Base-by-base conservation (phyloP, 2,329 filamentous ascomycete species). In the Paramyrothecium roridum region DNA sequence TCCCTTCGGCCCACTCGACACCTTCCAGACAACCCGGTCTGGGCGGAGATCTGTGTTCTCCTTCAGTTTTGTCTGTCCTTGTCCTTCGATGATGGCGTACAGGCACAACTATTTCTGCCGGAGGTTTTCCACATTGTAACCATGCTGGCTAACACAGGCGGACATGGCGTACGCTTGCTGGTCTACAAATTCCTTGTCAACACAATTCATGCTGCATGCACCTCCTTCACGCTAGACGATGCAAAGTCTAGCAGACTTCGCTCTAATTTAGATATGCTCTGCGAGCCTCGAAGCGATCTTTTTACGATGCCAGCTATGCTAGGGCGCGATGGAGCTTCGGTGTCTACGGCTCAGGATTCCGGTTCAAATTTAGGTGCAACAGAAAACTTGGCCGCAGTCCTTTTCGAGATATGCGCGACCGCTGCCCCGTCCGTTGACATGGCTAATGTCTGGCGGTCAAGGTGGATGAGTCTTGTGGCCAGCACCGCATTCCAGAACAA, bases 401-500 rank as follows among this genome's bases (percentile, higher is more conserved):
- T 89, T 19, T 85, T 87, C 52, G 86, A 89, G 56, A 78, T 87
- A 16, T 88, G 83, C 58, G 76, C 79, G 2, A 74, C 86, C 17
- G 85, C 86, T 3, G 86, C 86, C 13, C 83, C 85, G 12, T 85
- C 85, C 1, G 72, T 84, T 10, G 85, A 89, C 61, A 76, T 86
- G 63, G 81, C 85, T 21, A 89, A 89, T 63, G 80, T 83, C 17
- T 89, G 86, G 86, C 81, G 86, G 23, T 86, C 86, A 20, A 80
- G 86, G 20, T 89, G 86, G 86, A 89, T 89, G 86, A 88, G 85
- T 62, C 73, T 89, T 21, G 85, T 89, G 43, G 85, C 86, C 17
- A 89, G 86, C 65, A 89, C 86, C 11, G 86, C 86, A 0, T 89
- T 89, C 66, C 86, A 89, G 65, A 88, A 86, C 65, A 89, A 89